phyloP scores from a whole-genome alignment of 805 yeast species.

The Candida fluviatilis region DNA sequence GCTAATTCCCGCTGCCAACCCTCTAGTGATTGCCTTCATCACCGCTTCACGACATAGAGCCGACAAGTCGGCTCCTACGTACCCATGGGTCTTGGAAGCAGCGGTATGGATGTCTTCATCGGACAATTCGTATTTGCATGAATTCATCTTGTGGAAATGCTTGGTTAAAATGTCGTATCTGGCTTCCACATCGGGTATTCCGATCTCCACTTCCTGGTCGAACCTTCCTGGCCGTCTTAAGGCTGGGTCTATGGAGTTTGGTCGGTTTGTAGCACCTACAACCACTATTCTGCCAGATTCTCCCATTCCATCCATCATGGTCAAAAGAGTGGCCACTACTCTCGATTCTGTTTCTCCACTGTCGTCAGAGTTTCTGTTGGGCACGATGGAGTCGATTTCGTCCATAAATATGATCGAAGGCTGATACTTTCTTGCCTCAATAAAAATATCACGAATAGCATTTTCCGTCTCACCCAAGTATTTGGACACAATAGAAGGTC shows the following conservation, averaged over 20 bases:
- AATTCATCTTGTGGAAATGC: slow-evolving; percentile 53
- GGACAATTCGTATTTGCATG: slow-evolving; percentile 42
- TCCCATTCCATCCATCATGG: slow-evolving; percentile 77
- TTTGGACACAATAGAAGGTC: slow-evolving; percentile 88
- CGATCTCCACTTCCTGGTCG: slow-evolving; percentile 85
- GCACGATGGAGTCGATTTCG: slow-evolving; percentile 90
- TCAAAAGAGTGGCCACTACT: slow-evolving; percentile 82
- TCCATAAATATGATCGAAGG: slow-evolving; percentile 89
- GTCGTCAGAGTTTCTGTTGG: slow-evolving; percentile 78
- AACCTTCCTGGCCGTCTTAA: slow-evolving; percentile 83
- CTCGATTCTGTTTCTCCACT: slow-evolving; percentile 87
- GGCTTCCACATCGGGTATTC: slow-evolving; percentile 84
- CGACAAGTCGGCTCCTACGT: slow-evolving; percentile 92
- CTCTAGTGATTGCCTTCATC: slow-evolving; percentile 71
- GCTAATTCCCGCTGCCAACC: slow-evolving; percentile 28
- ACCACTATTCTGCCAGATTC: slow-evolving; percentile 62
- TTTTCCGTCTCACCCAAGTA: slow-evolving; percentile 93
- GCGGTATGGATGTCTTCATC: slow-evolving; percentile 54
- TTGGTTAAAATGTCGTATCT: slow-evolving; percentile 67
- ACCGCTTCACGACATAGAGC: slow-evolving; percentile 88
- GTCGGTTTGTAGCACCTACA: slow-evolving; percentile 72
- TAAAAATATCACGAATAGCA: slow-evolving; percentile 73
- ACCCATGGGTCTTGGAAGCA: slow-evolving; percentile 87
- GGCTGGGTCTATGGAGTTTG: slow-evolving; percentile 65
- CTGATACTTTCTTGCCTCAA: slow-evolving; percentile 80